phyloP scores from a whole-genome alignment of 768 basidiomycete species.

The Pleurotus ostreatus region DNA sequence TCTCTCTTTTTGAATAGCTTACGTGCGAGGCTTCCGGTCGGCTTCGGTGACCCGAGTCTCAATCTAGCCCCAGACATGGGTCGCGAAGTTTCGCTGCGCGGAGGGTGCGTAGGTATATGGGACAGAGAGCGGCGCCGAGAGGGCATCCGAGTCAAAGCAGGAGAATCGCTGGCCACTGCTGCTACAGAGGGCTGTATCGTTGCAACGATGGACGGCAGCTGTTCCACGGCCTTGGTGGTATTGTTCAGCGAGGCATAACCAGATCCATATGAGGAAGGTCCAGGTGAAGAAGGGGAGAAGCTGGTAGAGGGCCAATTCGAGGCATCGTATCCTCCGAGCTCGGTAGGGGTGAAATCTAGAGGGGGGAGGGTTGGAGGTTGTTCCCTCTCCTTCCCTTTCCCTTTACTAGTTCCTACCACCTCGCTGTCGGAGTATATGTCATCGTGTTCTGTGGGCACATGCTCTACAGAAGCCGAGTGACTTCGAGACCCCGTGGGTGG shows the following conservation, averaged over 20 bases:
- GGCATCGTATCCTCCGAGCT: slow-evolving; percentile 39
- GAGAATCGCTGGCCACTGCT: slow-evolving; percentile 16
- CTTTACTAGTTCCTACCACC: slow-evolving; percentile 10
- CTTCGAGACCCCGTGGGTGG: slow-evolving; percentile 16
- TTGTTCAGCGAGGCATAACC: slow-evolving; percentile 11
- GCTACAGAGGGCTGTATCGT: slow-evolving; percentile 13
- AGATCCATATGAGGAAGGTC: slow-evolving; percentile 36
- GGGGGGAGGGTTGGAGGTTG: slow-evolving; percentile 63
- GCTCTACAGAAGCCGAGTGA: background rate
- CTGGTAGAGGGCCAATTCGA: slow-evolving; percentile 32
- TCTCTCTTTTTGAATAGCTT: slow-evolving; percentile 45
- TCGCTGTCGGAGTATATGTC: slow-evolving; percentile 10
- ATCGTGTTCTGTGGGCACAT: background rate
- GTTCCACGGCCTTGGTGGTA: slow-evolving; percentile 13
- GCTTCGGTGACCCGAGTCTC: slow-evolving; percentile 38
- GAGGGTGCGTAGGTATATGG: slow-evolving; percentile 42
- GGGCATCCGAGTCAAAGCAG: slow-evolving; percentile 29
- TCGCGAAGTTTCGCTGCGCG: slow-evolving; percentile 36
- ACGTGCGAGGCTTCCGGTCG: slow-evolving; percentile 50
- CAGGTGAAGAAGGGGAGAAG: slow-evolving; percentile 25
- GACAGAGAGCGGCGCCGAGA: slow-evolving; percentile 56
- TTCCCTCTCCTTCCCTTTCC: slow-evolving; percentile 60
- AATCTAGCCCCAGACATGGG: slow-evolving; percentile 46
- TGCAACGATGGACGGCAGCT: slow-evolving; percentile 20
- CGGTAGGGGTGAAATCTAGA: slow-evolving; percentile 53